A percentile compares a stretch with the other conserved stretches of the same genome.
phyloP scores from a whole-genome alignment of 371 early-diverging fungal species.

The Haplosporangium sp. region DNA sequence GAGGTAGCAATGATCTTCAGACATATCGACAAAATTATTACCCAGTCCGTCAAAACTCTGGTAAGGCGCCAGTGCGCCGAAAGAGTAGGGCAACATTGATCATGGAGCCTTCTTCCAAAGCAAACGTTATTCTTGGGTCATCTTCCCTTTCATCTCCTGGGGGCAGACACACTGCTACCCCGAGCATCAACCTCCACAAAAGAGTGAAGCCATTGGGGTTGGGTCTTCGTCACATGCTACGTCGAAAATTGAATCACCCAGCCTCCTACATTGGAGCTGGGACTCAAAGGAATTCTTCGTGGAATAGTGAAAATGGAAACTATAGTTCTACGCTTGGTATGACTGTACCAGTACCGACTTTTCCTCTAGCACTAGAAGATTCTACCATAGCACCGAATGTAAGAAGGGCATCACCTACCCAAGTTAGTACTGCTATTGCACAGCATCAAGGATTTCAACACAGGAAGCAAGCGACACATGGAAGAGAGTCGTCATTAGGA shows the following conservation, averaged over 20 bases:
- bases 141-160: neutral
- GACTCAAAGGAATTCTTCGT: neutral
- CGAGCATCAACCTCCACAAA: slow-evolving; percentile 27
- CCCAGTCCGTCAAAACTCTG: neutral
- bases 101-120: slow-evolving; percentile 6
- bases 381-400: neutral
- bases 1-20: neutral
- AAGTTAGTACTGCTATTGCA: neutral
- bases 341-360: neutral
- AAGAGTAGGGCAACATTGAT: slow-evolving; percentile 13
- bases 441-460: neutral
- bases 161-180: neutral
- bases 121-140: neutral
- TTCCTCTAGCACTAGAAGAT: neutral
- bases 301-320: slow-evolving; percentile 1
- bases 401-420: neutral
- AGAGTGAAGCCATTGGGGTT: slow-evolving; percentile 41
- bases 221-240: slow-evolving; percentile 49
- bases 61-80: slow-evolving; percentile 11
- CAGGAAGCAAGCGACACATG: slow-evolving; percentile 2
- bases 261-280: neutral
- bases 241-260: slow-evolving; percentile 39
- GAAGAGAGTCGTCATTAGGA: slow-evolving; percentile 7
- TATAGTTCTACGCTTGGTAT: neutral
- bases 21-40: slow-evolving; percentile 10